Conservation (phyloP, 2,329 filamentous ascomycete species). For the Chrysosporium queenslandicum region DNA sequence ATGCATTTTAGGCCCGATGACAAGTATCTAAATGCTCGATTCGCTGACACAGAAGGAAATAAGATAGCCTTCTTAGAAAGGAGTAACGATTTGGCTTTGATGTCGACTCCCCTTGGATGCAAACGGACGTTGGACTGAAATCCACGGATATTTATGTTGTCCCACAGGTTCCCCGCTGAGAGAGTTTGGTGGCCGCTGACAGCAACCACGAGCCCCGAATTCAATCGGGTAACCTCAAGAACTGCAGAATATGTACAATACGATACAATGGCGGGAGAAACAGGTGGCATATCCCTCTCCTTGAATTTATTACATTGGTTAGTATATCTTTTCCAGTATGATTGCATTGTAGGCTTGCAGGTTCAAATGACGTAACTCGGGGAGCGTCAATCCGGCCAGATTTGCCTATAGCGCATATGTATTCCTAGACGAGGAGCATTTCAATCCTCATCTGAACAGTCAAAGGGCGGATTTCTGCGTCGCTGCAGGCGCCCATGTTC, state of each 20-base stretch:
- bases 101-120: too few species aligned
- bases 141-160: background rate
- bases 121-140: background rate
- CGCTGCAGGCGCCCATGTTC: background rate
- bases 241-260: too few species aligned
- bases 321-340: too few species aligned
- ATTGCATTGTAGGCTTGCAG: too few species aligned
- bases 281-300: too few species aligned
- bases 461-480: background rate
- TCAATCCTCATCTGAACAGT: background rate
- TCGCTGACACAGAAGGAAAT: background rate
- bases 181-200: background rate
- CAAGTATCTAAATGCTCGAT: background rate
- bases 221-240: too few species aligned
- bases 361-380: background rate
- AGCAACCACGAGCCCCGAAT: background rate
- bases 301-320: background rate
- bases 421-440: background rate
- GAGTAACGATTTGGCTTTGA: too few species aligned
- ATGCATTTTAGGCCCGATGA: slow-evolving; percentile 34
- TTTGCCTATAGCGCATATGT: background rate
- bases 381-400: too few species aligned
- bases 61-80: too few species aligned
- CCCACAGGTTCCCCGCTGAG: background rate
- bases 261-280: too few species aligned